These are phyloP conservation scores for Strobilomyces confusus DNA, from an alignment of 768 basidiomycete species.

Conservation along the genomic window DNA sequence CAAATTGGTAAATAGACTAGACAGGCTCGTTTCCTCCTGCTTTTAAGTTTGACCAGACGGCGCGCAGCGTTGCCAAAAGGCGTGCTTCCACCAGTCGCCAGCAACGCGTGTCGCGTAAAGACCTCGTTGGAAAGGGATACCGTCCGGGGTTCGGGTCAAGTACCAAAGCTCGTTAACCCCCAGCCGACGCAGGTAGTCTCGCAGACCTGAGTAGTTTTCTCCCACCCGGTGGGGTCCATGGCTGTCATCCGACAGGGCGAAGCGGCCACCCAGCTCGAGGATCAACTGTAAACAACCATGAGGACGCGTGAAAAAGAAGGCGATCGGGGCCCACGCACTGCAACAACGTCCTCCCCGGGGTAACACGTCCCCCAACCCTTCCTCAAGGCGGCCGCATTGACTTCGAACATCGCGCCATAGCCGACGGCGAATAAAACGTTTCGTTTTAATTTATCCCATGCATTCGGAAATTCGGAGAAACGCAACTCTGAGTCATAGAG, in stretches of 20 bases:
- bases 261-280: conserved; percentile 59
- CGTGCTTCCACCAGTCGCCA: conserved; percentile 55
- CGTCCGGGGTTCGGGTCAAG: conserved; percentile 38
- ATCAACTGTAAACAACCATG: conserved; percentile 53
- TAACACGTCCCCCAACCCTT: conserved; percentile 88
- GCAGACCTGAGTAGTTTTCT: conserved; percentile 70
- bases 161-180: conserved; percentile 66
- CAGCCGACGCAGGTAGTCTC: conserved; percentile 58
- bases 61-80: conserved; percentile 47
- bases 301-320: conserved; percentile 8
- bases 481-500: conserved; percentile 68
- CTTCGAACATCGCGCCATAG: conserved; percentile 92
- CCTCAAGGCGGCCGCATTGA: conserved; percentile 88
- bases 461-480: conserved; percentile 53
- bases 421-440: conserved; percentile 68
- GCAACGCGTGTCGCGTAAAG: conserved; percentile 42
- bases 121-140: conserved; percentile 27
- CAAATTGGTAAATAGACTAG: conserved; percentile 16
- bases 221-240: conserved; percentile 89
- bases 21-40: conserved; percentile 5
- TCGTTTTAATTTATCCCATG: conserved; percentile 63
- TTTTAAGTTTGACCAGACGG: conserved; percentile 15
- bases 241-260: conserved; percentile 92
- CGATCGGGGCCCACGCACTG: conserved; percentile 46
- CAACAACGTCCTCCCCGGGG: conserved; percentile 72